Evolutionary conservation across 2,329 filamentous ascomycete genomes (phyloP).

Genomic region (Alternaria sp.): DNA sequence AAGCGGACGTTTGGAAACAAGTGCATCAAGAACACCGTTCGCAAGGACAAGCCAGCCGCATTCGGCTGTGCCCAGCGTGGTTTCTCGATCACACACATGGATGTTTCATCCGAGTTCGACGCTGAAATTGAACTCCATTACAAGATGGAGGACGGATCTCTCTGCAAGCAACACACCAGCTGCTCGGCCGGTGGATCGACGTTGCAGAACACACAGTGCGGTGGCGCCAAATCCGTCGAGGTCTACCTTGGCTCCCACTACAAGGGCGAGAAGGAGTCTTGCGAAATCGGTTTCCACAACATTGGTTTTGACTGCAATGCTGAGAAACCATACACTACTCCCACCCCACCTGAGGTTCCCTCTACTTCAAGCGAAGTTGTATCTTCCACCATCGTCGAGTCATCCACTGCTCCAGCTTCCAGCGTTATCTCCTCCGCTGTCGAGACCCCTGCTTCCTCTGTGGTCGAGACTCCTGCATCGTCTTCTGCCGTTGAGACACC

Average conservation of each 20-base stretch:
- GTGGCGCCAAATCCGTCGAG: conserved; percentile 84
- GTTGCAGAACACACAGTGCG: conserved; percentile 87
- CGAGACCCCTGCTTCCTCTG: conserved; percentile 3
- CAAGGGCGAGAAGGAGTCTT: conserved; percentile 64
- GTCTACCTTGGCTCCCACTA: conserved; percentile 65
- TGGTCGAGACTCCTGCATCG: conserved; percentile 5
- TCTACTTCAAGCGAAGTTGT: conserved; percentile 19
- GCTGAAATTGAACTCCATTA: conserved; percentile 87
- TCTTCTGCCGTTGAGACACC: conserved; percentile 19
- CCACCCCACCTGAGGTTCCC: conserved; percentile 24
- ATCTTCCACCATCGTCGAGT: conserved; percentile 11
- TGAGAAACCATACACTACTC: conserved; percentile 33
- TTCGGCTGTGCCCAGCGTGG: conserved; percentile 73
- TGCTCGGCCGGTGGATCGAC: conserved; percentile 75
- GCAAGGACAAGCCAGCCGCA: conserved; percentile 61
- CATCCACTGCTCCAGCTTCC: conserved; percentile 12
- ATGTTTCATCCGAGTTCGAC: conserved; percentile 78
- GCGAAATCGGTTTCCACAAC: conserved; percentile 76
- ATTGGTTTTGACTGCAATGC: conserved; percentile 77
- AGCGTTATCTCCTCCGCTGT: conserved; percentile 4
- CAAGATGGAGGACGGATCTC: conserved; percentile 81
- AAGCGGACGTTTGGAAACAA: conserved; percentile 57
- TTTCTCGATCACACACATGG: conserved; percentile 80
- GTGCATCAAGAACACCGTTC: conserved; percentile 56
- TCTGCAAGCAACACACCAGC: conserved; percentile 75